Base-by-base conservation (phyloP, 2,329 filamentous ascomycete genomes). In the Neonectria ditissima region DNA sequence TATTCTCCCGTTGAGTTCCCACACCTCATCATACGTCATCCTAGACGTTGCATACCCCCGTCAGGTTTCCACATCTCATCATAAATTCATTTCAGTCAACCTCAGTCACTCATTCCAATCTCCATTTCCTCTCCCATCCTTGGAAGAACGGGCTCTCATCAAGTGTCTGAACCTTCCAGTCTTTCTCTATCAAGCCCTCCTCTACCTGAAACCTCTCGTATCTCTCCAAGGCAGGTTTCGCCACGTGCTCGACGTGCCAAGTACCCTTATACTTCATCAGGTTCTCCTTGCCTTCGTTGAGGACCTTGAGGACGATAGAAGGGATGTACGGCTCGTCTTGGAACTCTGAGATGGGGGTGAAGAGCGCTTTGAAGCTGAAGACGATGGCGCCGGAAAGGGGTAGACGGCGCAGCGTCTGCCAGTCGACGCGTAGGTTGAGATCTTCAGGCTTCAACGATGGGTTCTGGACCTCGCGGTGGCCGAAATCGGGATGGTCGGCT, bases 341-440 rank as follows among this genome's bases (percentile, higher is more conserved):
- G 61, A 97, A 89, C 66, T 91, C 88, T 0, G 83, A 75, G 0
- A 97, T 76, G 0, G 91, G 91, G 0, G 92, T 96, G 78, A 97
- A 97, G 0, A 96, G 78, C 0, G 91, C 92, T 74, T 95, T 97
- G 86, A 95, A 97, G 77, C 96, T 97, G 81, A 97, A 97, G 0
- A 93, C 86, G 1, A 97, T 82, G 0, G 86, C 90, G 0, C 87
- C 92, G 0, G 91, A 93, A 0, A 97, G 81, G 0, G 93, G 93
- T 0, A 97, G 80, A 3, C 93, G 87, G 2, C 93, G 88, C 4
- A 97, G 80, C 0, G 93, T 97, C 78, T 97, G 94, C 92, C 93
- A 97, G 76, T 97, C 93, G 2, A 96, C 92, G 5, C 93, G 87
- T 1, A 97, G 81, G 65, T 91, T 81, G 66, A 92, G 82, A 34